phyloP scores from a whole-genome alignment of 2,329 filamentous ascomycete species.

The Ophiognomonia clavigignenti-juglandacearum region DNA sequence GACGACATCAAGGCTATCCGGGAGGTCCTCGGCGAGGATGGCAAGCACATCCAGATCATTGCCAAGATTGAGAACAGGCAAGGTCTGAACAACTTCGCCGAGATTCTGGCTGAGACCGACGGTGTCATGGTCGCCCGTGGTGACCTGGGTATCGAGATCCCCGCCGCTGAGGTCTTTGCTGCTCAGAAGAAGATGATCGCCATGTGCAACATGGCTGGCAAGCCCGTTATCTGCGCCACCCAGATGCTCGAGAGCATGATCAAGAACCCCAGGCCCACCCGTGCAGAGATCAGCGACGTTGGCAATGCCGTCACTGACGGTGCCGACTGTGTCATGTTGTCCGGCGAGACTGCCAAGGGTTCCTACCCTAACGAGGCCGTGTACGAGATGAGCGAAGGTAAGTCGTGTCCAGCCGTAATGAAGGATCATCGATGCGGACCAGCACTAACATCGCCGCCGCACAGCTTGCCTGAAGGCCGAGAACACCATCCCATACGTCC shows the following conservation, averaged over 20 bases:
- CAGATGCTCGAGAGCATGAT: slow-evolving; percentile 99
- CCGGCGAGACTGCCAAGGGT: slow-evolving; percentile 97
- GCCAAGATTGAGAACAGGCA: slow-evolving; percentile 99
- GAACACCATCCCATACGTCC: slow-evolving; percentile 95
- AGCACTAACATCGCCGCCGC: background rate
- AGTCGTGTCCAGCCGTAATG: too few species aligned
- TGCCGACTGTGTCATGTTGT: slow-evolving; percentile 99
- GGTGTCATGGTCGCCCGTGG: slow-evolving; percentile 99
- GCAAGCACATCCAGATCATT: slow-evolving; percentile 97
- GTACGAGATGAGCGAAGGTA: slow-evolving; percentile 89
- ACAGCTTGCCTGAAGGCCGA: slow-evolving; percentile 82
- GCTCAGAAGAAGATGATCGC: slow-evolving; percentile 99
- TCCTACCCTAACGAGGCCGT: slow-evolving; percentile 90
- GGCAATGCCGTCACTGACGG: slow-evolving; percentile 97
- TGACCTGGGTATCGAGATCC: slow-evolving; percentile 97
- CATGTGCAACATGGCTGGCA: slow-evolving; percentile 99
- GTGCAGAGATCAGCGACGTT: slow-evolving; percentile 97
- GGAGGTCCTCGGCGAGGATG: slow-evolving; percentile 81
- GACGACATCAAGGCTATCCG: slow-evolving; percentile 93
- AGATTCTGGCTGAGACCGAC: slow-evolving; percentile 93
- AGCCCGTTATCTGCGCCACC: slow-evolving; percentile 97
- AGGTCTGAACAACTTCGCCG: slow-evolving; percentile 98
- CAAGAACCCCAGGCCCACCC: slow-evolving; percentile 96
- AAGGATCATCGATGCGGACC: background rate
- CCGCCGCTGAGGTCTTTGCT: slow-evolving; percentile 95